Base-by-base conservation (phyloP, 2,329 filamentous ascomycete species). In the Botrytis pseudocinerea region DNA sequence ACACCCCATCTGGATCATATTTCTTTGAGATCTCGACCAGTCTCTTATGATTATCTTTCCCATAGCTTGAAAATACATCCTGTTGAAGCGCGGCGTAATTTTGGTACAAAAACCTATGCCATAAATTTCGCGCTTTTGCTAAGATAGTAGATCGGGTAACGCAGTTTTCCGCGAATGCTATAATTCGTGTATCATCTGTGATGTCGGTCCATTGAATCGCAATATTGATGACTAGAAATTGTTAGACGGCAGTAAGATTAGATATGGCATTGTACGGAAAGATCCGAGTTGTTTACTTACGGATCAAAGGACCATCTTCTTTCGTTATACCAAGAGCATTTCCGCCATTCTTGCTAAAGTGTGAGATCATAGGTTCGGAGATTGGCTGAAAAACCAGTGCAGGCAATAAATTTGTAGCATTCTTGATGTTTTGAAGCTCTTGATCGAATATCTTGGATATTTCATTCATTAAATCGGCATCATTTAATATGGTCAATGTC, bases 91-190 rank as follows among this genome's bases (percentile, higher is more conserved):
- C 77, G 4, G 82, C 82, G 70, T 84, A 84, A 71, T 84, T 84
- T 54, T 83, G 76, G 74, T 83, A 84, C 38, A 86, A 73, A 48
- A 80, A 85, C 0, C 79, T 79, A 69, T 83, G 80, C 57, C 82
- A 77, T 0, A 83, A 74, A 0, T 80, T 81, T 10, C 78, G 76
- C n/a, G 79, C 76, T 60, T 78, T 76, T 16, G 82, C 81, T 4
- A 79, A 76, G 0, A 75, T 75, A 20, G 80, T 76, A 18, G 77
- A 77, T 0, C 79, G 76, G 22, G 79, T 73, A 20, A 82, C 68
- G 2, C 81, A 76, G 1, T 78, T 79, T 20, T 77, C 74, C 8
- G 77, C 77, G 5, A 77, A 76, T 18, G 76, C 74, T 12, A 81
- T 69, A 7, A 85, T 77, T 2, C 74, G 72, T 32, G 79, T 76